Percentiles rank a stretch among this genome's conserved stretches.
Conservation (phyloP, 2,329 filamentous ascomycete species). For the Hypoxylon sp. region DNA sequence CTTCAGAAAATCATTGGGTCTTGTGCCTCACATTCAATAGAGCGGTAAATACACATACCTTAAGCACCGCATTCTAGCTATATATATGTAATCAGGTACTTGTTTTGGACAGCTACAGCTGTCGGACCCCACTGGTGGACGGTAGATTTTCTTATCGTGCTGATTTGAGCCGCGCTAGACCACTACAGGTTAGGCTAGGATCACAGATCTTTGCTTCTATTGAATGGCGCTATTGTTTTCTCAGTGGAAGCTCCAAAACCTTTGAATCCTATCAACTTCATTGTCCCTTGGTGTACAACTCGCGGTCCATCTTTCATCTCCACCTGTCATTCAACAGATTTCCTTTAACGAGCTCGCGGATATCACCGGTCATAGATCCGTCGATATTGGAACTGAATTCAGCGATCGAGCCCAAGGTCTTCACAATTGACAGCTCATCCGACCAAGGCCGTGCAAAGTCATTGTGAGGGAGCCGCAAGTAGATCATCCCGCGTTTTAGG, state of each 20-base stretch:
- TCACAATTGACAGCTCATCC: background rate
- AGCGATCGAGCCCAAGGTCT: background rate
- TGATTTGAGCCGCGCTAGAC: slow-evolving; percentile 37
- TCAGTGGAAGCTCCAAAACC: slow-evolving; percentile 32
- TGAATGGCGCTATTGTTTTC: slow-evolving; percentile 36
- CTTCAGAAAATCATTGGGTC: background rate
- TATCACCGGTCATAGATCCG: slow-evolving; percentile 1
- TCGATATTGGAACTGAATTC: background rate
- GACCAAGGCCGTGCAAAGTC: background rate
- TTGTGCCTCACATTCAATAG: background rate
- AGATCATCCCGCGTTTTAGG: background rate
- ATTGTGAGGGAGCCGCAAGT: slow-evolving; percentile 8
- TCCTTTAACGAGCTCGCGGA: slow-evolving; percentile 2
- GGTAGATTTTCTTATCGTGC: background rate
- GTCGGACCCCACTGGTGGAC: background rate
- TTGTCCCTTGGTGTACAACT: slow-evolving; percentile 22
- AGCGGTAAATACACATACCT: background rate
- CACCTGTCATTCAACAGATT: background rate
- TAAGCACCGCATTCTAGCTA: background rate
- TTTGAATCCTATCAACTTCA: slow-evolving; percentile 37
- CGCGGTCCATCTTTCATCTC: background rate
- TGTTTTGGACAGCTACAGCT: background rate
- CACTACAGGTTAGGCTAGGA: slow-evolving; percentile 6
- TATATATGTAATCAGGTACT: background rate
- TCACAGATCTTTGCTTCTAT: slow-evolving; percentile 31